A percentile compares a stretch with the other conserved stretches of the same genome.
phyloP scores from a whole-genome alignment of 352 stramenopile species.

The Globisporangium nodosum region DNA sequence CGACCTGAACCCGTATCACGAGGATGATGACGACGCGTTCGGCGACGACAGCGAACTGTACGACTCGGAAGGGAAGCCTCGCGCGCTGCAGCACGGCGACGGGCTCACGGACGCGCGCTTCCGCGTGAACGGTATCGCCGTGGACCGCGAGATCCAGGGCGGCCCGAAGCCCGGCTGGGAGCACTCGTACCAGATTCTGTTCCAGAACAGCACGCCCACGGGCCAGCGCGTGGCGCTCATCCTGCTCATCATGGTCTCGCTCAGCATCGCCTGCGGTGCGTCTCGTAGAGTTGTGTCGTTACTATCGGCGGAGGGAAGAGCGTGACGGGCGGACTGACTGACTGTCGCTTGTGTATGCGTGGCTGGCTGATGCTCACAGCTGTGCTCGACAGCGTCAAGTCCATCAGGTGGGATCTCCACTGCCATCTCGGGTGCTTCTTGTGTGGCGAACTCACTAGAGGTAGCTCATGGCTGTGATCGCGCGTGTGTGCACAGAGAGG shows the following conservation, averaged over 20 bases:
- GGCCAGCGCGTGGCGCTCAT: slow-evolving; percentile 62
- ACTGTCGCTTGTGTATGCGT: background rate
- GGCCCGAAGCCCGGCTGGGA: slow-evolving; percentile 61
- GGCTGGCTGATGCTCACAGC: slow-evolving; percentile 19
- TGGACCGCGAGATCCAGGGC: slow-evolving; percentile 67
- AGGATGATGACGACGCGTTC: slow-evolving; percentile 13
- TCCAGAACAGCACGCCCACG: slow-evolving; percentile 62
- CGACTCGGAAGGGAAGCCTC: slow-evolving; percentile 32
- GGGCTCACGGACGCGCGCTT: slow-evolving; percentile 39
- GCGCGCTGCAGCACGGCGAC: slow-evolving; percentile 19
- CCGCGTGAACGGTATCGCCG: slow-evolving; percentile 70
- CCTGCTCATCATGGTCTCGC: slow-evolving; percentile 60
- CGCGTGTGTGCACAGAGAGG: slow-evolving; percentile 22
- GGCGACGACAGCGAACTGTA: slow-evolving; percentile 21
- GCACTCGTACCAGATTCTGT: slow-evolving; percentile 66
- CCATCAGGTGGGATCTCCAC: slow-evolving; percentile 39
- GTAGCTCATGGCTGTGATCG: background rate
- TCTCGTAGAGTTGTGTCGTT: slow-evolving; percentile 3
- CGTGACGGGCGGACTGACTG: background rate
- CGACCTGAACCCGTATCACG: slow-evolving; percentile 16
- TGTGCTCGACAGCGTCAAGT: slow-evolving; percentile 63
- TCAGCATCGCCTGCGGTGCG: slow-evolving; percentile 55
- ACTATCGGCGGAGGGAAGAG: no score
- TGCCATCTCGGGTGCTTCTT: no score
- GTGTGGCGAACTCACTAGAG: background rate